phyloP scores from a whole-genome alignment of 768 basidiomycete species.

The Tricholoma sp. region DNA sequence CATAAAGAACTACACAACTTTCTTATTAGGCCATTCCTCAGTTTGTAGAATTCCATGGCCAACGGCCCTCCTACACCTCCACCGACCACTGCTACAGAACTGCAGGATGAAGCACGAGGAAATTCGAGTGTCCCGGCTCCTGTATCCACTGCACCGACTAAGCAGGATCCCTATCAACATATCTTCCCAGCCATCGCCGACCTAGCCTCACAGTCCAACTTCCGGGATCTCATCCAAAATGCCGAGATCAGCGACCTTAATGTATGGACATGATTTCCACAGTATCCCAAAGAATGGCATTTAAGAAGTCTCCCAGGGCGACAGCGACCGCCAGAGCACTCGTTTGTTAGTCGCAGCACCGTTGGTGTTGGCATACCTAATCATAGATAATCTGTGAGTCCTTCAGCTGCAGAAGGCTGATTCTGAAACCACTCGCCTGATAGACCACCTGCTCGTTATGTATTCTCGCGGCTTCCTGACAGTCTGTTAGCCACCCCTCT shows the following conservation, averaged over 20 bases:
- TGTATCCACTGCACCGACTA: conserved; percentile 11
- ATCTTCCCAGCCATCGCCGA: conserved; percentile 41
- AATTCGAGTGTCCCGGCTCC: conserved; percentile 13
- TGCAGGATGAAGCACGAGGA: conserved; percentile 45
- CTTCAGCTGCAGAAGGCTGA: neutral
- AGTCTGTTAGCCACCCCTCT: conserved; percentile 39
- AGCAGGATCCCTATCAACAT: conserved; percentile 37
- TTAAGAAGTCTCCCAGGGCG: conserved; percentile 12
- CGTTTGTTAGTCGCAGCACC: conserved; percentile 53
- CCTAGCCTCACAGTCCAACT: conserved; percentile 40
- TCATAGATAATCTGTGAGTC: conserved; percentile 57
- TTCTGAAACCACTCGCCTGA: neutral
- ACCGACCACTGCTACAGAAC: conserved; percentile 49
- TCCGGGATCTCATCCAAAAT: conserved; percentile 34
- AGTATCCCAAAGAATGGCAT: neutral
- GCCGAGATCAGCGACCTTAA: conserved; percentile 52
- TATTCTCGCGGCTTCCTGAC: conserved; percentile 50
- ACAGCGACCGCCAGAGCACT: conserved; percentile 33
- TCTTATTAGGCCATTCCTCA: neutral
- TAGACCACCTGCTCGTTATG: conserved; percentile 58
- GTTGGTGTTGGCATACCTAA: conserved; percentile 61
- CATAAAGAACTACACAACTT: neutral
- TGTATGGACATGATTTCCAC: conserved; percentile 26
- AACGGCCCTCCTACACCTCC: conserved; percentile 63
- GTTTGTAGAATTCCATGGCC: conserved; percentile 33